These are phyloP conservation scores for Tothia fuscella DNA, from an alignment of 2,329 filamentous ascomycete species.

Conservation along the genomic window DNA sequence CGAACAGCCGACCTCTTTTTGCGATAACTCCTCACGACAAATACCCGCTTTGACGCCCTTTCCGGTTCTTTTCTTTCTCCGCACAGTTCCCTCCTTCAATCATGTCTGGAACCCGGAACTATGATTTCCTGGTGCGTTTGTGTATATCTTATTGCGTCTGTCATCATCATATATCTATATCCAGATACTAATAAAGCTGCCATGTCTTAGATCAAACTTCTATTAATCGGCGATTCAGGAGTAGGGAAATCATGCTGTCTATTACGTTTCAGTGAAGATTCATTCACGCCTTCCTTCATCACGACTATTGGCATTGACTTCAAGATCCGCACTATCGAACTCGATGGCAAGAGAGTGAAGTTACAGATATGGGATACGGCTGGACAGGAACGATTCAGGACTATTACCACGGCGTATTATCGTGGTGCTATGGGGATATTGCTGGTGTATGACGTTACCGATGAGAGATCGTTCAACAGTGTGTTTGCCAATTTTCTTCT, in stretches of 20 bases:
- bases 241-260: conserved; percentile 97
- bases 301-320: conserved; percentile 99
- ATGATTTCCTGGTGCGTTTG: conserved; percentile 83
- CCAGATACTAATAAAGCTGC: conserved; percentile 4
- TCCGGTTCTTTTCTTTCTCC: conserved; percentile 6
- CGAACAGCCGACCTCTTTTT: too few relatives aligned
- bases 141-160: too few relatives aligned
- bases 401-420: conserved; percentile 98
- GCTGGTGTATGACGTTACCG: conserved; percentile 96
- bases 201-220: conserved; percentile 96
- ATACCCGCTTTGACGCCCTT: conserved; percentile 3
- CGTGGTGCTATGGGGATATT: conserved; percentile 96
- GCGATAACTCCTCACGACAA: too few relatives aligned
- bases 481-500: conserved; percentile 27
- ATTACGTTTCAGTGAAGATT: conserved; percentile 93
- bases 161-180: background rate
- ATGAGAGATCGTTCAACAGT: conserved; percentile 94
- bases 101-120: conserved; percentile 98
- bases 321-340: conserved; percentile 98
- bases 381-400: conserved; percentile 94
- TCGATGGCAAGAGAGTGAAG: conserved; percentile 98
- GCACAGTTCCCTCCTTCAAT: conserved; percentile 9
- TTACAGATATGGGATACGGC: conserved; percentile 99
- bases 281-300: conserved; percentile 95
- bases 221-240: conserved; percentile 92